These are phyloP conservation scores for Puccinia novopanici DNA, from an alignment of 1,284 basidiomycete genomes.

Conservation along the genomic window DNA sequence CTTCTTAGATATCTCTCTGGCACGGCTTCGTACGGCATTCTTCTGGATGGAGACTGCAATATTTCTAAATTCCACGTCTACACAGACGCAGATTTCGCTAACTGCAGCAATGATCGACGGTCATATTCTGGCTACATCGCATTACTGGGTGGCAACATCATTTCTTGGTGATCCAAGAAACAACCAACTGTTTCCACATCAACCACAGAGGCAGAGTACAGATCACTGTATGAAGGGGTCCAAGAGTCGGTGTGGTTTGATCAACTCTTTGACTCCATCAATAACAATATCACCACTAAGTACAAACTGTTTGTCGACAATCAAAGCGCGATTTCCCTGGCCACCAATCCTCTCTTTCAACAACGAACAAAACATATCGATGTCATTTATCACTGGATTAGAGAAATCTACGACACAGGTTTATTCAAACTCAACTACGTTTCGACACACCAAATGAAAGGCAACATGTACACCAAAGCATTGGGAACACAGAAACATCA, in stretches of 20 bases:
- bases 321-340: background rate
- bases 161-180: background rate
- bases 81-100: no score
- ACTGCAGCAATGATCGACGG: background rate
- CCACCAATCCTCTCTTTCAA: background rate
- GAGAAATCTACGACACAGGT: background rate
- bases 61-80: background rate
- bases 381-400: background rate
- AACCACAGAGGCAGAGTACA: background rate
- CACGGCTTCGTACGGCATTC: background rate
- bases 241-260: background rate
- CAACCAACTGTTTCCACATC: constrained; percentile 1
- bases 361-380: no score
- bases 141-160: background rate
- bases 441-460: background rate
- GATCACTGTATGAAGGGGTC: background rate
- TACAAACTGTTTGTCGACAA: background rate
- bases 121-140: constrained; percentile 3
- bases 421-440: background rate
- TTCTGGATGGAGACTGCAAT: background rate
- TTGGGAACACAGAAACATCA: background rate
- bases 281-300: background rate
- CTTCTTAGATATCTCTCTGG: background rate
- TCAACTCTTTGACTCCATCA: background rate
- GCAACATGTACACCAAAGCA: background rate